These are phyloP conservation scores for Suhomyces coccinellae DNA, from an alignment of 1,139 yeast species.

Conservation along the genomic window DNA sequence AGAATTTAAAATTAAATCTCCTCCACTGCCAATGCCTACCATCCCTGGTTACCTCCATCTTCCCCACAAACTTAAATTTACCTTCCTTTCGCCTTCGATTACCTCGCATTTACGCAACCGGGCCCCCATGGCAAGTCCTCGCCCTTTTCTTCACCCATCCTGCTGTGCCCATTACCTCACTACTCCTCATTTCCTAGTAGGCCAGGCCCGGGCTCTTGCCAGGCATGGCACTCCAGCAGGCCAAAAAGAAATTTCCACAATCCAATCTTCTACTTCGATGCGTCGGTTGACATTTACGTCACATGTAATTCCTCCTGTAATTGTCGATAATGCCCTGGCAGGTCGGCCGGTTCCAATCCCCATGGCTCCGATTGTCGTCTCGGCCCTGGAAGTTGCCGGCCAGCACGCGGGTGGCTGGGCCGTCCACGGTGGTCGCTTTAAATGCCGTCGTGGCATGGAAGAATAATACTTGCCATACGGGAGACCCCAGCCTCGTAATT, in stretches of 20 bases:
- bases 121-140: background rate
- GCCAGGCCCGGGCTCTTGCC: background rate
- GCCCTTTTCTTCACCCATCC: background rate
- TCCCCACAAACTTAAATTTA: background rate
- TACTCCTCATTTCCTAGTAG: background rate
- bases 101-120: background rate
- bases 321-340: background rate
- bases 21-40: background rate
- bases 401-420: too few species aligned
- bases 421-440: too few species aligned
- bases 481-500: too few species aligned
- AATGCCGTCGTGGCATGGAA: too few species aligned
- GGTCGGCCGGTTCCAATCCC: background rate
- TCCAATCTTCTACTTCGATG: conserved; percentile 8
- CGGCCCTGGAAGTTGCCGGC: too few species aligned
- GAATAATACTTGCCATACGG: too few species aligned
- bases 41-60: background rate
- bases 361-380: too few species aligned
- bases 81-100: background rate
- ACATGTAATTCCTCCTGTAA: conserved; percentile 3
- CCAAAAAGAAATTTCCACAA: conserved; percentile 2
- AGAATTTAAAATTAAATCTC: background rate
- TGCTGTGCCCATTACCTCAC: conserved; percentile 1
- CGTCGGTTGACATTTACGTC: conserved; percentile 4
- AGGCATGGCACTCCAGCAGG: background rate